phyloP scores from a whole-genome alignment of 2,329 filamentous ascomycete genomes.

The Didymella segeticola region DNA sequence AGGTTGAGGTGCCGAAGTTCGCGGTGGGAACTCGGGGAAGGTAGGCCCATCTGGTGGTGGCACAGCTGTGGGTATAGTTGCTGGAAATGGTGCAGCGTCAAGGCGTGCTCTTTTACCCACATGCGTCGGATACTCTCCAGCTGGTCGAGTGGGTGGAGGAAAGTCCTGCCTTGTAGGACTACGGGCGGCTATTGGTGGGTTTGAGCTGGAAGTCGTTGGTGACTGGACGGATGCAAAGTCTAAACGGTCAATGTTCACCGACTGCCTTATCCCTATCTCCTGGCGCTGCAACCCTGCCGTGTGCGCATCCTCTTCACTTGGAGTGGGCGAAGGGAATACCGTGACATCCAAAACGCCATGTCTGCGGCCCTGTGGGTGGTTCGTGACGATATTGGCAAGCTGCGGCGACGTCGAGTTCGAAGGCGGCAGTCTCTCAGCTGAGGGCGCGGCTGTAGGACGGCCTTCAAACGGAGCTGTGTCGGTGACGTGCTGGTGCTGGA shows the following conservation, averaged over 20 bases:
- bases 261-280: neutral
- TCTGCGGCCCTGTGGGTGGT: neutral
- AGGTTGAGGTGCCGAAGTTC: constrained; percentile 1
- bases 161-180: neutral
- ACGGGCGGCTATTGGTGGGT: neutral
- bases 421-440: constrained; percentile 23
- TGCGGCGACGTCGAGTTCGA: constrained; percentile 47
- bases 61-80: neutral
- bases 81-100: neutral
- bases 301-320: constrained; percentile 60
- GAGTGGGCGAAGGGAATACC: constrained; percentile 67
- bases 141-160: neutral
- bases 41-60: neutral
- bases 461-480: neutral
- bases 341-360: constrained; percentile 23
- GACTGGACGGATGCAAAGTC: neutral
- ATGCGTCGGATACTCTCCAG: neutral
- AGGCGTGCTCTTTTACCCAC: constrained; percentile 1
- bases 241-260: neutral
- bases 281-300: neutral
- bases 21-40: neutral
- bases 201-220: too few relatives aligned
- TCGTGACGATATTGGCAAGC: constrained; percentile 37
- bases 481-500: constrained; percentile 4
- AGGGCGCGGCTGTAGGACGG: constrained; percentile 2